These are phyloP conservation scores for Cystoderma amianthinum DNA, from an alignment of 768 basidiomycete genomes.

Conservation along the genomic window DNA sequence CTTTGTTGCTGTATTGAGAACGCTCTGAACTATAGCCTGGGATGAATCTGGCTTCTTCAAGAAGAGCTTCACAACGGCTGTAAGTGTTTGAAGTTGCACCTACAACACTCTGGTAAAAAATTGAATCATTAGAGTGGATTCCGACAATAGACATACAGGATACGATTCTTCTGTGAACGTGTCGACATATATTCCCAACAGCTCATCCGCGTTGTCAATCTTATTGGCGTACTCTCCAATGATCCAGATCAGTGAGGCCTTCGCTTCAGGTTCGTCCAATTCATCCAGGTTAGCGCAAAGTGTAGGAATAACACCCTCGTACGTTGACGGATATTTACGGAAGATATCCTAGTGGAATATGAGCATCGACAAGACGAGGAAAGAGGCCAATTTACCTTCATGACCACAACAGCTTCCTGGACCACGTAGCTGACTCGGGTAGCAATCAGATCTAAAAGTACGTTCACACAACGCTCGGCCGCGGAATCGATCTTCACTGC, in stretches of 20 bases:
- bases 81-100: constrained; percentile 79
- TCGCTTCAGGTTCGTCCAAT: constrained; percentile 96
- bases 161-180: constrained; percentile 92
- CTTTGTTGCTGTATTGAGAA: constrained; percentile 91
- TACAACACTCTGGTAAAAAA: too few species aligned
- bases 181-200: constrained; percentile 86
- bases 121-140: constrained; percentile 1
- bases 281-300: constrained; percentile 94
- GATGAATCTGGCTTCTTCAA: constrained; percentile 91
- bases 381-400: constrained; percentile 62
- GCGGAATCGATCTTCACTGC: constrained; percentile 93
- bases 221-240: constrained; percentile 97
- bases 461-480: constrained; percentile 92
- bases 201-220: constrained; percentile 94
- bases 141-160: constrained; percentile 46
- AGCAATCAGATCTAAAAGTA: constrained; percentile 85
- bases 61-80: constrained; percentile 95
- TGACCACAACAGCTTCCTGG: constrained; percentile 96
- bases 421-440: constrained; percentile 96
- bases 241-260: constrained; percentile 98
- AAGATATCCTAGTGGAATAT: constrained; percentile 76
- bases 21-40: constrained; percentile 87
- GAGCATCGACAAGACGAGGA: not conserved
- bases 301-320: constrained; percentile 95
- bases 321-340: constrained; percentile 92